A percentile compares a stretch with the other conserved stretches of the same genome.
Evolutionary conservation across 495 filamentous ascomycete species (phyloP).

Genomic region (Acidiella bohemica): DNA sequence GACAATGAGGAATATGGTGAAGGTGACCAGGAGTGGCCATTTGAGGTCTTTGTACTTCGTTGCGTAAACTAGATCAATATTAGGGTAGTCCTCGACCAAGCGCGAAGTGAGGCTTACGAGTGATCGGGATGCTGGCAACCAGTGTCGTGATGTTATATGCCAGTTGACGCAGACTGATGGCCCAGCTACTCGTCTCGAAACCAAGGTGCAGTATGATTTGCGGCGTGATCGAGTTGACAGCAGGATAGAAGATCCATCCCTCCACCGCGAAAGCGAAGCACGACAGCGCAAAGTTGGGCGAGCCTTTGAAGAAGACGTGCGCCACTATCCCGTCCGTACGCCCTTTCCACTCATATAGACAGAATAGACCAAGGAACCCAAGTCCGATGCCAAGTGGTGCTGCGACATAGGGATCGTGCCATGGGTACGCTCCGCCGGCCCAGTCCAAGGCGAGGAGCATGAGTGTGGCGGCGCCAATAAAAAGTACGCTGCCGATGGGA

Average conservation of each 20-base stretch:
- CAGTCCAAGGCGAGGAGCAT: constrained; percentile 40
- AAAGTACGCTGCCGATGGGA: constrained; percentile 38
- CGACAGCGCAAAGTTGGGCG: constrained; percentile 41
- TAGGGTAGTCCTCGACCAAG: neutral
- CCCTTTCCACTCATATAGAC: constrained; percentile 41
- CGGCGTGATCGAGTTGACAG: constrained; percentile 41
- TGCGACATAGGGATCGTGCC: constrained; percentile 37
- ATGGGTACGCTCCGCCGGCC: constrained; percentile 38
- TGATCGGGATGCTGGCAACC: constrained; percentile 28
- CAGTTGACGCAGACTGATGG: constrained; percentile 39
- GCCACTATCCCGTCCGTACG: constrained; percentile 39
- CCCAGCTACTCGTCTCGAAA: constrained; percentile 33
- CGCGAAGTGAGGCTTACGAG: constrained; percentile 18
- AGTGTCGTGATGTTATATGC: constrained; percentile 22
- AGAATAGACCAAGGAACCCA: constrained; percentile 34
- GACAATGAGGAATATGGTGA: constrained; percentile 35
- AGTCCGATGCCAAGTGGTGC: constrained; percentile 38
- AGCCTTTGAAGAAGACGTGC: constrained; percentile 40
- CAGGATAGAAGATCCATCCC: constrained; percentile 44
- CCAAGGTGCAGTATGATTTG: constrained; percentile 41
- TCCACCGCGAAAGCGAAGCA: constrained; percentile 43
- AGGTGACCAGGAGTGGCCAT: constrained; percentile 34
- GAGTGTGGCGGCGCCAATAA: constrained; percentile 36
- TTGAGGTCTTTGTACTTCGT: constrained; percentile 40
- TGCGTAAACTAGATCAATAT: constrained; percentile 25